A percentile compares a stretch with the other conserved stretches of the same genome.
phyloP scores from a whole-genome alignment of 306 rosid genomes.

The Rosa chinensis region DNA sequence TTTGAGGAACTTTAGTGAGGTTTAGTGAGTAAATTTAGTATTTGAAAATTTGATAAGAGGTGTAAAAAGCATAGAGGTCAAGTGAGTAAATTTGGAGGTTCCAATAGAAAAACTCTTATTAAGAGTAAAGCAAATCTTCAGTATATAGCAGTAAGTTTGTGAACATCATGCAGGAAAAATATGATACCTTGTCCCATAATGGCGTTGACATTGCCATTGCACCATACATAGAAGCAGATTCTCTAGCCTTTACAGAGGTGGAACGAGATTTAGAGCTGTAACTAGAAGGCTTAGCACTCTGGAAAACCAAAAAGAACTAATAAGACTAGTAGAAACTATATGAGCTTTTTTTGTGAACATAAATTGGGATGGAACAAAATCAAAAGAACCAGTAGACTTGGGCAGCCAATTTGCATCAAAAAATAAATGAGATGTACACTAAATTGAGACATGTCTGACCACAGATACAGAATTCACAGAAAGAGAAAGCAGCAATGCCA shows the following conservation, averaged over 20 bases:
- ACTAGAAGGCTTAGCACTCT: slow-evolving; percentile 60
- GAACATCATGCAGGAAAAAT: slow-evolving; percentile 17
- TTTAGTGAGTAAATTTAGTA: no score
- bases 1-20: no score
- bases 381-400: not conserved
- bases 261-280: slow-evolving; percentile 59
- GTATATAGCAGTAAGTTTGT: not conserved
- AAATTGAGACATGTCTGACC: not conserved
- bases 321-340: slow-evolving; percentile 9
- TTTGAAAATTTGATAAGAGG: no score
- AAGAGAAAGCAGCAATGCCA: not conserved
- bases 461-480: not conserved
- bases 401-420: not conserved
- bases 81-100: no score
- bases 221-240: slow-evolving; percentile 37
- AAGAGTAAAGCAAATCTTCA: not conserved
- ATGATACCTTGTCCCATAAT: slow-evolving; percentile 72
- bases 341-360: not conserved
- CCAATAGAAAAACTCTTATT: no score
- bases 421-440: not conserved
- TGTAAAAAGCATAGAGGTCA: no score
- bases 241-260: slow-evolving; percentile 51
- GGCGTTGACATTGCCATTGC: slow-evolving; percentile 34
- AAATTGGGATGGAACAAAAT: no score
- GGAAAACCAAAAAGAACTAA: slow-evolving; percentile 17